phyloP scores from a whole-genome alignment of 768 basidiomycete genomes.

The Leccinum fibrillosum region DNA sequence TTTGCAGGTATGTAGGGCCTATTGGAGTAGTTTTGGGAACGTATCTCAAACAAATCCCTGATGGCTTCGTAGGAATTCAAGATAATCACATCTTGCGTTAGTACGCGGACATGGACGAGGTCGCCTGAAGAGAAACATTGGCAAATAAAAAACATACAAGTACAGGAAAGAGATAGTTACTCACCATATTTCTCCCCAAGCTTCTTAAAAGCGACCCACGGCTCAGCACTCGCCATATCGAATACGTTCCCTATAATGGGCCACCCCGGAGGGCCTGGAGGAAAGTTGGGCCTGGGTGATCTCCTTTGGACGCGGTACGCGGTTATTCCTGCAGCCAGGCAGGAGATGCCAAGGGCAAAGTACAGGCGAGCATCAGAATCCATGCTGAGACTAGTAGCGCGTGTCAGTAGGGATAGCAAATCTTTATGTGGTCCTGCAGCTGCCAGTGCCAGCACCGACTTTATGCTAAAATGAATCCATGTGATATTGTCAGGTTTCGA shows the following conservation, averaged over 20 bases:
- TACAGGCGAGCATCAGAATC: not conserved
- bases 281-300: not conserved
- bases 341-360: not conserved
- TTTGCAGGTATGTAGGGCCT: constrained; percentile 3
- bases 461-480: not conserved
- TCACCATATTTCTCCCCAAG: constrained; percentile 7
- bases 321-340: not conserved
- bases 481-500: not conserved
- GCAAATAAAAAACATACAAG: not conserved
- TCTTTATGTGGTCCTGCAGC: not conserved
- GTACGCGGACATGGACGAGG: constrained; percentile 3
- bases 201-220: not conserved
- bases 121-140: not conserved
- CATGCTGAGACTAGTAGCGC: not conserved
- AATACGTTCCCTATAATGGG: constrained; percentile 9
- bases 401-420: not conserved
- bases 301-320: not conserved
- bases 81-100: constrained; percentile 8
- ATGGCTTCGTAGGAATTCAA: constrained; percentile 10
- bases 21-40: constrained; percentile 8
- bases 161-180: not conserved
- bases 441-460: not conserved
- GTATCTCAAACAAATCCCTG: constrained; percentile 2
- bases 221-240: constrained; percentile 4
- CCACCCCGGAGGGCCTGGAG: constrained; percentile 4